phyloP scores from a whole-genome alignment of 345 rosid species.

The Gossypium raimondii region DNA sequence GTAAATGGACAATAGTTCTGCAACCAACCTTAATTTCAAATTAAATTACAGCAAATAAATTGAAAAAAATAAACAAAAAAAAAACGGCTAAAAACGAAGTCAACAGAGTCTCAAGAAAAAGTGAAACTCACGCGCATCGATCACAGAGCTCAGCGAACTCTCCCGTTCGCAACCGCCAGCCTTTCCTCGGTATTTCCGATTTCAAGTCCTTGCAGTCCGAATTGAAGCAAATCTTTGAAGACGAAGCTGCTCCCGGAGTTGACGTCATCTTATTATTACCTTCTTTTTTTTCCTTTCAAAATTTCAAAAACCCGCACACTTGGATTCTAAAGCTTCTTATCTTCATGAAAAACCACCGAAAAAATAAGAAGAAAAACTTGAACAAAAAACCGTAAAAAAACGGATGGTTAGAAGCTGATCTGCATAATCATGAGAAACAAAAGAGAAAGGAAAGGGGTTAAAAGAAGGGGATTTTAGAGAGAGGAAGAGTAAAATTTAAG shows the following conservation, averaged over 20 bases:
- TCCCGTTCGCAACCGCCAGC: conserved; percentile 84
- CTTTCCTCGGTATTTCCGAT: conserved; percentile 56
- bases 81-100: conserved; percentile 11
- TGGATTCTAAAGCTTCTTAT: conserved; percentile 9
- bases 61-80: neutral
- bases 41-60: conserved; percentile 8
- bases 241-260: conserved; percentile 29
- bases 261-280: conserved; percentile 21
- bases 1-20: conserved; percentile 6
- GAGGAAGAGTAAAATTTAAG: conserved; percentile 13
- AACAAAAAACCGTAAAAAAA: neutral
- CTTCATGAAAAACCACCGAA: neutral
- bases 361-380: neutral
- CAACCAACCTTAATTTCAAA: conserved; percentile 13
- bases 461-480: neutral
- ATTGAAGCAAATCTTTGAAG: conserved; percentile 67
- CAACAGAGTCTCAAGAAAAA: conserved; percentile 9
- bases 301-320: conserved; percentile 12
- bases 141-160: conserved; percentile 84
- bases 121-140: conserved; percentile 75
- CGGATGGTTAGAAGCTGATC: conserved; percentile 24
- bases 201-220: conserved; percentile 58
- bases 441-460: neutral
- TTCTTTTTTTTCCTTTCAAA: neutral
- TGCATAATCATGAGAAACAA: conserved; percentile 18